Conservation (phyloP, 2,329 filamentous ascomycete species). For the Zelopaecilomyces penicillatus region DNA sequence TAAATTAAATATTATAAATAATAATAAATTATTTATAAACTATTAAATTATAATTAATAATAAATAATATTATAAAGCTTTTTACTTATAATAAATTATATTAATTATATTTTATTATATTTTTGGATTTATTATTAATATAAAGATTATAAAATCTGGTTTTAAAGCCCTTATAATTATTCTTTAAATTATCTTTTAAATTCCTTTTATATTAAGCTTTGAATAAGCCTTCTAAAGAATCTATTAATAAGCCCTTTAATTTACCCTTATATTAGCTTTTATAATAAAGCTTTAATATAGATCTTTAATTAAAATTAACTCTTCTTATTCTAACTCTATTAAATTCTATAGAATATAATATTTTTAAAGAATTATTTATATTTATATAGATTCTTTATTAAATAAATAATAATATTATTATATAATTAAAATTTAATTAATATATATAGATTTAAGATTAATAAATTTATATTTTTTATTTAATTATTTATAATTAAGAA, state of each 20-base stretch:
- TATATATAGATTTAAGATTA: not conserved
- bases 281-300: no score
- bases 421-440: not conserved
- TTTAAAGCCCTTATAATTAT: not conserved
- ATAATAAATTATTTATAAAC: no score
- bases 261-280: not conserved
- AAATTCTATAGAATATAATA: not conserved
- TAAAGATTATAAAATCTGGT: not conserved
- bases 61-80: no score
- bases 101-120: not conserved
- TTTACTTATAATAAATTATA: not conserved
- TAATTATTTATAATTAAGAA: not conserved
- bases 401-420: not conserved
- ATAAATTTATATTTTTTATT: not conserved
- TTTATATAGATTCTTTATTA: not conserved
- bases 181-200: not conserved
- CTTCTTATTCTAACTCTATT: not conserved
- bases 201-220: not conserved
- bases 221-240: not conserved
- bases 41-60: no score
- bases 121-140: not conserved
- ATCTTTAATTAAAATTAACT: not conserved
- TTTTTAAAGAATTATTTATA: not conserved
- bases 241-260: not conserved
- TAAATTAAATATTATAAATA: no score